phyloP scores from a whole-genome alignment of 1,284 basidiomycete species.

The Trametes sp. region DNA sequence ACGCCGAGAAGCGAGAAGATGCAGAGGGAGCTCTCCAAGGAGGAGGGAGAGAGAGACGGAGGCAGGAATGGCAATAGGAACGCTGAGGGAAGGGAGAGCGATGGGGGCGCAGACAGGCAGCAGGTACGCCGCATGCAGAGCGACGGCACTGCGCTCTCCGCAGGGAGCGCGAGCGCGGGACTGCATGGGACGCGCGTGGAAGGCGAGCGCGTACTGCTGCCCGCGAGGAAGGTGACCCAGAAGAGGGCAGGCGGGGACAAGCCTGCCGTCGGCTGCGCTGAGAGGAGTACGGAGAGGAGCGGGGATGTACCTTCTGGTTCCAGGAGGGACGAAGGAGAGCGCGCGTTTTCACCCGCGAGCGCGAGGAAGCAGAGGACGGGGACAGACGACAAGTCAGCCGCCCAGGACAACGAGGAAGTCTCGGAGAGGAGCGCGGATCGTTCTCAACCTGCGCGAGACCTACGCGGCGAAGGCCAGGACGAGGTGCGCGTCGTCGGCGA shows the following conservation, averaged over 20 bases:
- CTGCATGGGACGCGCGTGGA: slow-evolving; percentile 20
- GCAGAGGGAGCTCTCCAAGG: neutral
- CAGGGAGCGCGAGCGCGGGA: slow-evolving; percentile 5
- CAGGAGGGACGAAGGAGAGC: neutral
- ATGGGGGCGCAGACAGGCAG: neutral
- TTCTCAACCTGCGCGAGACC: too few relatives aligned
- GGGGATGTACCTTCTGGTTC: neutral
- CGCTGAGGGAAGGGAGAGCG: slow-evolving; percentile 5
- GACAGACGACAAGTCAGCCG: too few relatives aligned
- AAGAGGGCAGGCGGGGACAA: slow-evolving; percentile 5
- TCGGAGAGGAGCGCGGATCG: too few relatives aligned
- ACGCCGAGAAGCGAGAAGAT: neutral
- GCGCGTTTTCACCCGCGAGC: too few relatives aligned
- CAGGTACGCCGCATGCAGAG: slow-evolving; percentile 24
- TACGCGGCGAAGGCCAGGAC: too few relatives aligned
- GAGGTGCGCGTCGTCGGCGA: slow-evolving; percentile 14
- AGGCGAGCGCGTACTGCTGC: slow-evolving; percentile 25
- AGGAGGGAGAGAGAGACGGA: neutral
- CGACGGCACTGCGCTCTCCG: slow-evolving; percentile 17
- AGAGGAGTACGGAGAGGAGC: neutral
- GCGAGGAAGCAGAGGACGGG: neutral
- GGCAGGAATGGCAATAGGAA: neutral
- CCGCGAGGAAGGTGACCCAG: slow-evolving; percentile 23
- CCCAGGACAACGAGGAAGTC: too few relatives aligned
- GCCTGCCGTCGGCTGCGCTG: neutral